Percentiles rank a stretch among this genome's conserved stretches.
phyloP scores from a whole-genome alignment of 345 rosid species.

The Pelargonium nanum region DNA sequence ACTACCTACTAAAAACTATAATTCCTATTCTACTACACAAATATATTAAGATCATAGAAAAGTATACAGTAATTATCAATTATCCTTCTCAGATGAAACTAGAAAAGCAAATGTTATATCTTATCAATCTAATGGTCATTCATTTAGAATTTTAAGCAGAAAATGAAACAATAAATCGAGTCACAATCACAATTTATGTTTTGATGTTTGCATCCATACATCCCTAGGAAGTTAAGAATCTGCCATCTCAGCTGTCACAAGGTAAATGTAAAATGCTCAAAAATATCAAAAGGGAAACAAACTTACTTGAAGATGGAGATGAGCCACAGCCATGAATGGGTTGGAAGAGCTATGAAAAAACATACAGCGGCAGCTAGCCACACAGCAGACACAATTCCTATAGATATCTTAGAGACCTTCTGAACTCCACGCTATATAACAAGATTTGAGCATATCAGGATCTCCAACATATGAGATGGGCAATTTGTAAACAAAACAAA shows the following conservation, averaged over 20 bases:
- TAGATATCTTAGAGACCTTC: constrained; percentile 54
- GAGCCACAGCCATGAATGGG: constrained; percentile 81
- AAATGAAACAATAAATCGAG: no score
- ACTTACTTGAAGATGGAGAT: constrained; percentile 70
- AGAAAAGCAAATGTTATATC: no score
- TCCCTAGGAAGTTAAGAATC: neutral
- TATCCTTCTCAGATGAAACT: no score
- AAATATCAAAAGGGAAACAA: neutral
- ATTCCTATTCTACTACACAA: no score
- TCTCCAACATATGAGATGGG: neutral
- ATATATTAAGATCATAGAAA: no score
- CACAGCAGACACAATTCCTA: constrained; percentile 37
- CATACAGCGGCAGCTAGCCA: constrained; percentile 60
- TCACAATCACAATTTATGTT: neutral
- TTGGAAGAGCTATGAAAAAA: constrained; percentile 64
- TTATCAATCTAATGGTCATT: no score
- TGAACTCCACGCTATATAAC: constrained; percentile 68
- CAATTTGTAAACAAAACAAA: neutral
- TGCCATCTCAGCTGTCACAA: neutral
- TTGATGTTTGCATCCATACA: neutral
- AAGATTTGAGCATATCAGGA: constrained; percentile 1
- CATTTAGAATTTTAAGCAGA: no score
- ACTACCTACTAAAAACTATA: no score
- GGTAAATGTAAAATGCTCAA: neutral
- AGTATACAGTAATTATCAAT: no score